phyloP scores from a whole-genome alignment of 345 rosid species.

The Acer negundo region DNA sequence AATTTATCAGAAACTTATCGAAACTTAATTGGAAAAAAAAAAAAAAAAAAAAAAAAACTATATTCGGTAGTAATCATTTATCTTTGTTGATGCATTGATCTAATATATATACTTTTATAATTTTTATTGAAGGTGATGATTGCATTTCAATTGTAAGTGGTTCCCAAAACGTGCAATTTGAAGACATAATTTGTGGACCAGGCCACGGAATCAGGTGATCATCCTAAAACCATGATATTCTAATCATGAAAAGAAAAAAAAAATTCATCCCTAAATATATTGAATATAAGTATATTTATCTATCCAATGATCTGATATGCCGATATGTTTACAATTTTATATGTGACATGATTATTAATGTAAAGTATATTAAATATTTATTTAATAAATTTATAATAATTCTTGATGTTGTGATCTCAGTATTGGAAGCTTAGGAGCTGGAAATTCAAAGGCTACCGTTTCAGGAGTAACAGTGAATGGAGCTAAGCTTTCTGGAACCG shows the following conservation, averaged over 20 bases:
- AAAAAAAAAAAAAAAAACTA: too few relatives aligned
- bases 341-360: too few relatives aligned
- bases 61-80: not conserved
- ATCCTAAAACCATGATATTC: not conserved
- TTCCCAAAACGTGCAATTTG: slow-evolving; percentile 50
- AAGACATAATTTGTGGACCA: slow-evolving; percentile 60
- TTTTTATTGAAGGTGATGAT: slow-evolving; percentile 63
- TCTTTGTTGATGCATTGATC: not conserved
- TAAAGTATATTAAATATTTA: too few relatives aligned
- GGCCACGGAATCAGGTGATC: slow-evolving; percentile 76
- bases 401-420: slow-evolving; percentile 28
- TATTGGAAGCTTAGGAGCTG: slow-evolving; percentile 77
- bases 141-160: slow-evolving; percentile 71
- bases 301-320: too few relatives aligned
- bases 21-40: too few relatives aligned
- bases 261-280: too few relatives aligned
- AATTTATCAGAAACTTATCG: too few relatives aligned
- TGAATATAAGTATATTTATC: too few relatives aligned
- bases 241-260: too few relatives aligned
- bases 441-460: slow-evolving; percentile 55
- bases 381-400: too few relatives aligned
- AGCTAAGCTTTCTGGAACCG: slow-evolving; percentile 63
- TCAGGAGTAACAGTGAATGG: slow-evolving; percentile 68
- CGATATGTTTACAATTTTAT: too few relatives aligned
- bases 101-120: not conserved